Conservation (phyloP, 257 asterid species). For the Ophiorrhiza pumila region DNA sequence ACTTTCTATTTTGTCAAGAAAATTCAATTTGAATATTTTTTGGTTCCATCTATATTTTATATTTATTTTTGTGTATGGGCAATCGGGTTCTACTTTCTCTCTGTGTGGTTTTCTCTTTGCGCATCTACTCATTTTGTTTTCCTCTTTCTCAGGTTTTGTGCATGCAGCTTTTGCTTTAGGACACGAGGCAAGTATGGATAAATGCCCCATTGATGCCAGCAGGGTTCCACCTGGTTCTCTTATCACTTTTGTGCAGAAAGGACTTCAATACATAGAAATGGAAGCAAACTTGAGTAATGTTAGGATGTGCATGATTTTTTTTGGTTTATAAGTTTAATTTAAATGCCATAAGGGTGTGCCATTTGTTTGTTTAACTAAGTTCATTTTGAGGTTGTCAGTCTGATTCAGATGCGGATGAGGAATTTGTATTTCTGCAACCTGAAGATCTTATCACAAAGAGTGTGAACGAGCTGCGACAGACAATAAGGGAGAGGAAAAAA, state of each 20-base stretch:
- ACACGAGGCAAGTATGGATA: conserved; percentile 34
- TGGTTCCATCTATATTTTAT: background rate
- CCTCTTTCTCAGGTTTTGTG: conserved; percentile 28
- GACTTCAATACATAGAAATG: conserved; percentile 43
- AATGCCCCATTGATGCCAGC: conserved; percentile 28
- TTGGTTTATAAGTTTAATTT: background rate
- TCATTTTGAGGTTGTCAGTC: conserved; percentile 27
- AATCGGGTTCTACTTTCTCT: background rate
- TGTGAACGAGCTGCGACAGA: conserved; percentile 23
- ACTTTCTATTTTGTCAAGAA: background rate
- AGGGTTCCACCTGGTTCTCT: conserved; percentile 44
- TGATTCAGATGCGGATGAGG: conserved; percentile 32
- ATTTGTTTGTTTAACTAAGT: conserved; percentile 9
- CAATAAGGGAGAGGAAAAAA: conserved; percentile 25
- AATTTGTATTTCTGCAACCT: conserved; percentile 32
- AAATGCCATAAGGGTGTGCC: background rate
- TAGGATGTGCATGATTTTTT: conserved; percentile 20
- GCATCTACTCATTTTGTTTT: background rate
- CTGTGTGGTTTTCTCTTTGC: background rate
- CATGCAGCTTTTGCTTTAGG: conserved; percentile 46
- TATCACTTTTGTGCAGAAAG: conserved; percentile 36
- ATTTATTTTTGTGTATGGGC: background rate
- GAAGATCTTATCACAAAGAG: conserved; percentile 46
- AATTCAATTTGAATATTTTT: background rate
- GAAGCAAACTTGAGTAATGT: conserved; percentile 47